Evolutionary conservation across 352 stramenopile species (phyloP), one percentile per base, ranked within the genome.

Genomic region (Globisporangium iwayamae): DNA sequence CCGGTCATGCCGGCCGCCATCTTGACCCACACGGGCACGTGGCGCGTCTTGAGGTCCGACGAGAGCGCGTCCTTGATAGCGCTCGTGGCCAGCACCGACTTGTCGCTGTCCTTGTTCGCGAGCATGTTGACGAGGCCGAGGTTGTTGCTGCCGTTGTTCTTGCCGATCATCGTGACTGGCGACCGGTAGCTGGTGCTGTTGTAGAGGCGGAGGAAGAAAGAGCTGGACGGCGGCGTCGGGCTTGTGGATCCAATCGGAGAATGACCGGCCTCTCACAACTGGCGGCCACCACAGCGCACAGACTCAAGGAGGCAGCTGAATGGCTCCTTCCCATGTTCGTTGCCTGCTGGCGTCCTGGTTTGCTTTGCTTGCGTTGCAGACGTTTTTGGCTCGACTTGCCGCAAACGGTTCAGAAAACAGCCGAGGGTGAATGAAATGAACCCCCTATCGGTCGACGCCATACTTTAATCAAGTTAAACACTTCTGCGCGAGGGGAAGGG

Each of bases 1-100:
- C 86, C 88, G 7, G 83, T 83, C 86, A 95, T 95, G 36, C 88
- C 88, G 2, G 88, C 87, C 52, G 91, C 50, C 81, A 96, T 93
- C 74, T 93, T 93, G 56, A 93, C 81, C 64, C 90, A 80, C 60
- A 91, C 82, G 10, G 84, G 83, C 55, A 93, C 81, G 6, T 54
- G 69, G 0, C 81, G 76, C 28, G 71, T 86, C 78, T 93, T 91
- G 53, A 91, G 73, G 65, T 91, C 81, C 7, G 78, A 79, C 22
- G 76, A 79, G 52, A 93, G 76, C 45, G 79, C 82, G 65, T 93
- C 84, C 60, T 93, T 93, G 25, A 93, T 66, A 14, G 84, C 81
- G 53, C 77, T 89, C 34, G 84, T 93, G 36, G 84, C 84, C 45
- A 93, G 58, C 38, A 81, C 60, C 2, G 47, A 43, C 47, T 47